phyloP scores from a whole-genome alignment of 352 stramenopile genomes.

The Phytophthora megakarya region DNA sequence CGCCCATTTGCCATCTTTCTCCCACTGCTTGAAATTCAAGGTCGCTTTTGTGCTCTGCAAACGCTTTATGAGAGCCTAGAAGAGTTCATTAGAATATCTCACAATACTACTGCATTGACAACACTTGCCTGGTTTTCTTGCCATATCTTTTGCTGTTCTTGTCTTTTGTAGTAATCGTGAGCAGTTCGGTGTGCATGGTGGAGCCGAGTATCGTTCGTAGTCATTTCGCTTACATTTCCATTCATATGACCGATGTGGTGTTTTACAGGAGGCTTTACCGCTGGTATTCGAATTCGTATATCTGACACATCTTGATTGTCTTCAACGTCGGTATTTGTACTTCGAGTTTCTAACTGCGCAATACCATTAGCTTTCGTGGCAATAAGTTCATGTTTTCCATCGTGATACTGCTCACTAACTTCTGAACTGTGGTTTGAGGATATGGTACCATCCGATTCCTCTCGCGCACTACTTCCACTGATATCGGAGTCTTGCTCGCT shows the following conservation, averaged over 20 bases:
- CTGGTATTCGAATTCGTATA: constrained; percentile 10
- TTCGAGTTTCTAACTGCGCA: background rate
- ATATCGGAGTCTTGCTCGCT: constrained; percentile 14
- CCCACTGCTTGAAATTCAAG: constrained; percentile 68
- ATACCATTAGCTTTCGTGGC: background rate
- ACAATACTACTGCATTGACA: background rate
- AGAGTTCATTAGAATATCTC: background rate
- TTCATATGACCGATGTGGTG: constrained; percentile 1
- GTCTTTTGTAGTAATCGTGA: constrained; percentile 66
- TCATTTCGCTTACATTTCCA: constrained; percentile 5
- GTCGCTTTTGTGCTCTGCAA: constrained; percentile 69
- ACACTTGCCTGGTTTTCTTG: constrained; percentile 66
- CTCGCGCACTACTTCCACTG: constrained; percentile 15
- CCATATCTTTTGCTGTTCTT: constrained; percentile 75
- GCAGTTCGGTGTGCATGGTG: constrained; percentile 23
- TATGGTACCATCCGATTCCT: constrained; percentile 17
- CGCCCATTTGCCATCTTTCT: constrained; percentile 76
- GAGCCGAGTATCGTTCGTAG: constrained; percentile 27
- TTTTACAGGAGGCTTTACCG: constrained; percentile 19
- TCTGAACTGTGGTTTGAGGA: constrained; percentile 1
- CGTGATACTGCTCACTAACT: background rate
- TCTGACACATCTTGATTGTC: constrained; percentile 28
- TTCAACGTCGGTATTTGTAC: background rate
- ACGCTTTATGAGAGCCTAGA: constrained; percentile 58
- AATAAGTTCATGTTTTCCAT: constrained; percentile 3